A percentile compares a stretch with the other conserved stretches of the same genome.
phyloP scores from a whole-genome alignment of 73 alveolate species.

The Paramecium sexaurelia region DNA sequence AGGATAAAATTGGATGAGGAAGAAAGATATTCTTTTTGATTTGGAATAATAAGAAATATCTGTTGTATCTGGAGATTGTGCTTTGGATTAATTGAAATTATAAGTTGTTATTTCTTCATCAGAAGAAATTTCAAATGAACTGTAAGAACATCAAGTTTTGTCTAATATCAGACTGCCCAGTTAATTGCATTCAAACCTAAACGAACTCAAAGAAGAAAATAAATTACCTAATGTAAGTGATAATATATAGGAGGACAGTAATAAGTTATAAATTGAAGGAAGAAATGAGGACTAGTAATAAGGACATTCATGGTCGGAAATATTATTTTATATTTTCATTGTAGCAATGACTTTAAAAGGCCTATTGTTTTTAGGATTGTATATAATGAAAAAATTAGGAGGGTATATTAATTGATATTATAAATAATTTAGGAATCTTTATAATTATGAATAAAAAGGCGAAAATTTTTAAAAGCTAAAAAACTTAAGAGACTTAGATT shows the following conservation, averaged over 20 bases:
- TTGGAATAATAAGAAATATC: neutral
- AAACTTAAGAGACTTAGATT: neutral
- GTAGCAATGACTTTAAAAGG: neutral
- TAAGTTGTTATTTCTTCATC: neutral
- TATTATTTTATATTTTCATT: neutral
- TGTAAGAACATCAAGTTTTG: neutral
- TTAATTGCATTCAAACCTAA: neutral
- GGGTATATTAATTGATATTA: neutral
- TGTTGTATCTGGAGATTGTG: neutral
- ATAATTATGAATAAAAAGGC: neutral
- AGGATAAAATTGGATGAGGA: slow-evolving; percentile 53
- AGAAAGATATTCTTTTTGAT: slow-evolving; percentile 2
- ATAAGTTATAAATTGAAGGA: neutral
- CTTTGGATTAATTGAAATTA: neutral
- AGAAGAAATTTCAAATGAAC: neutral
- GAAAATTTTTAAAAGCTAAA: neutral
- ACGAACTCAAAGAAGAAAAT: neutral
- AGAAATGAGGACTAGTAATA: neutral
- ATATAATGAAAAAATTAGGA: neutral
- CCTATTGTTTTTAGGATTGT: neutral
- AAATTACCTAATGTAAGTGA: neutral
- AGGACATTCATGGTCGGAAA: neutral
- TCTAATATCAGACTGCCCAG: neutral
- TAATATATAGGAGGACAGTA: neutral
- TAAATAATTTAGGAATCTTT: neutral